Evolutionary conservation across 148 eudicot genomes (phyloP).

Genomic region (Suaeda aralocaspica): DNA sequence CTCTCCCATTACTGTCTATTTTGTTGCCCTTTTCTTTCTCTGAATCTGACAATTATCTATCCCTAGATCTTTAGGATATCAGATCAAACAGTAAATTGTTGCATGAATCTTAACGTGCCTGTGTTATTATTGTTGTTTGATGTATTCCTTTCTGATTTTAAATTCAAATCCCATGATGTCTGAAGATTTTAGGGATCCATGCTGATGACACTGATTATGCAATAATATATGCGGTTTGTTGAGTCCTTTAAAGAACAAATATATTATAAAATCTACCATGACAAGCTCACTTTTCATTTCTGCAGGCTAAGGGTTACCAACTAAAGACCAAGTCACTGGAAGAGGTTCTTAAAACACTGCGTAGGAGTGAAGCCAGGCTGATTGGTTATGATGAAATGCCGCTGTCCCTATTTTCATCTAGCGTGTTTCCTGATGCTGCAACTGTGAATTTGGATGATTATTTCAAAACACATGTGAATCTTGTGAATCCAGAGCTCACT

Average conservation of each 20-base stretch:
- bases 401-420: conserved; percentile 31
- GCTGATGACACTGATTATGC: too few species aligned
- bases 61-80: background rate
- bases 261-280: background rate
- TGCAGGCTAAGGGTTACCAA: conserved; percentile 74
- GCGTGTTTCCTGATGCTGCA: conserved; percentile 20
- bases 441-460: conserved; percentile 35
- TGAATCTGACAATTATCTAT: background rate
- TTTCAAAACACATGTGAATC: conserved; percentile 25
- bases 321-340: conserved; percentile 55
- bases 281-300: conserved; percentile 12
- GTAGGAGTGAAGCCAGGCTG: conserved; percentile 53
- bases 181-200: too few species aligned
- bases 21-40: background rate
- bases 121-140: background rate
- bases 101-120: background rate
- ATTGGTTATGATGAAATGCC: conserved; percentile 84
- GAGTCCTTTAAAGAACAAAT: background rate
- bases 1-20: background rate
- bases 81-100: background rate
- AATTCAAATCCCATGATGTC: too few species aligned
- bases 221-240: background rate
- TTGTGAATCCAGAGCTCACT: conserved; percentile 19
- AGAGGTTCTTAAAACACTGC: conserved; percentile 51
- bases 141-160: background rate